A percentile compares a stretch with the other conserved stretches of the same genome.
These are phyloP conservation scores for Lyophyllum shimeji DNA, from an alignment of 768 basidiomycete species.

Conservation along the genomic window DNA sequence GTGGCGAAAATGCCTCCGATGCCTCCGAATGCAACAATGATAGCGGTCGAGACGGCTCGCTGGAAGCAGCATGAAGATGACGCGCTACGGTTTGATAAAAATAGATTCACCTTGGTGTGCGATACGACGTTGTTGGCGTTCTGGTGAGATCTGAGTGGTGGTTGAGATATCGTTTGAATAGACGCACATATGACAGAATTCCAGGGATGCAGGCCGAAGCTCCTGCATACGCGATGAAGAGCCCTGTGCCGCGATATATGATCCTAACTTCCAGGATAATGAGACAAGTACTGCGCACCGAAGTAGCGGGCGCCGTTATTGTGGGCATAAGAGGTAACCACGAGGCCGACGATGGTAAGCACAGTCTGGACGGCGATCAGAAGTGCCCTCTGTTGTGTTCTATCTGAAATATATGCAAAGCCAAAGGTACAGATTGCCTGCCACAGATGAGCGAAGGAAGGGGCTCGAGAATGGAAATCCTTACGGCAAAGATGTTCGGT, in stretches of 20 bases:
- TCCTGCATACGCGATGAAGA: slow-evolving; percentile 35
- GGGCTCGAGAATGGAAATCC: background rate
- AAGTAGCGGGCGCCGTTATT: slow-evolving; percentile 31
- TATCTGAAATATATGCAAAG: slow-evolving; percentile 39
- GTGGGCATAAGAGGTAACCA: slow-evolving; percentile 28
- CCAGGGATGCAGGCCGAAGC: slow-evolving; percentile 35
- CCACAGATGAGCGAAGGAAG: slow-evolving; percentile 1
- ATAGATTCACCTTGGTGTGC: slow-evolving; percentile 27
- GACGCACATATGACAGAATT: slow-evolving; percentile 37
- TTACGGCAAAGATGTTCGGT: slow-evolving; percentile 32
- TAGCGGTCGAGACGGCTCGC: slow-evolving; percentile 37
- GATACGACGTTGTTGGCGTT: slow-evolving; percentile 35
- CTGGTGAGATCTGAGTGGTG: slow-evolving; percentile 18
- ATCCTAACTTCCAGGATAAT: background rate
- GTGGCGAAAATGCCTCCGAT: slow-evolving; percentile 40
- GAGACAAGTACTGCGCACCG: slow-evolving; percentile 15
- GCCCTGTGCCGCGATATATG: slow-evolving; percentile 8
- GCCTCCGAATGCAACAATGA: slow-evolving; percentile 35
- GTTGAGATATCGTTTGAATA: background rate
- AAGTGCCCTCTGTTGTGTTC: slow-evolving; percentile 30
- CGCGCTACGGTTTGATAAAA: background rate
- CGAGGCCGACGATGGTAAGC: slow-evolving; percentile 32
- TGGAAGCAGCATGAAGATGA: background rate
- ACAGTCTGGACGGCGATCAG: slow-evolving; percentile 33
- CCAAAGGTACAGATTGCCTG: slow-evolving; percentile 33